Base-by-base conservation (phyloP, 106 monocot genomes). In the Gastrodia elata region DNA sequence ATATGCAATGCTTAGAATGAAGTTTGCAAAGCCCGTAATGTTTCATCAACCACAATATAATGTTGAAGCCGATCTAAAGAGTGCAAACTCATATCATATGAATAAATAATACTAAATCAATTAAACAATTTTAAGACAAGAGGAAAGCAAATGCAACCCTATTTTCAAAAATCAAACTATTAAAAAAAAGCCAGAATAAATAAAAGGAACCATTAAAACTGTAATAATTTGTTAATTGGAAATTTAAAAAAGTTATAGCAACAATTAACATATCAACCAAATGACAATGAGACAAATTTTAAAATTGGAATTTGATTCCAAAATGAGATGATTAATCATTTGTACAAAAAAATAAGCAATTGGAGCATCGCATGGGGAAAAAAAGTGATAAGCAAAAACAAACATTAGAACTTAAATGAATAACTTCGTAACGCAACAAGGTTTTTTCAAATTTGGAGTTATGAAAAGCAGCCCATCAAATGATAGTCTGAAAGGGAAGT, bases 31-130 rank as follows among this genome's bases (percentile, higher is more conserved):
- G 30, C 61, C 61, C 27, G 13, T 30, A 30, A 61, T 13, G 61
- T 61, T 61, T n/a, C 30, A 32, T 61, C 61, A 61, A 61, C 14
- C 61, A 61, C 32, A 24, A 61, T 61, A 61, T 30, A 57, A 57
- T 57, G 26, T 4, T 0, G 8, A 57, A 44, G 44, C 44, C 10
- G 8, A 44, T 9, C 44, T 44, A 16, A 44, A 44, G 44, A 16
- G 10, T 44, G 44, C 44, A 44, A 44, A 57, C 26, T 57, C 57
- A 57, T 25, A 6, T 25, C 25, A 26, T 25, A n/a, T n/a, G n/a
- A n/a, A n/a, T n/a, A n/a, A n/a, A n/a, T 26, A 57, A 18, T 20
- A 57, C 57, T 57, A 26, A 57, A 57, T 57, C 57, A 57, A 57
- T 57, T 1, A 26, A 57, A 57, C 22, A 57, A 57, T 57, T 57